Evolutionary conservation across 2,329 filamentous ascomycete genomes (phyloP).

Genomic region (Colletotrichum incanum): DNA sequence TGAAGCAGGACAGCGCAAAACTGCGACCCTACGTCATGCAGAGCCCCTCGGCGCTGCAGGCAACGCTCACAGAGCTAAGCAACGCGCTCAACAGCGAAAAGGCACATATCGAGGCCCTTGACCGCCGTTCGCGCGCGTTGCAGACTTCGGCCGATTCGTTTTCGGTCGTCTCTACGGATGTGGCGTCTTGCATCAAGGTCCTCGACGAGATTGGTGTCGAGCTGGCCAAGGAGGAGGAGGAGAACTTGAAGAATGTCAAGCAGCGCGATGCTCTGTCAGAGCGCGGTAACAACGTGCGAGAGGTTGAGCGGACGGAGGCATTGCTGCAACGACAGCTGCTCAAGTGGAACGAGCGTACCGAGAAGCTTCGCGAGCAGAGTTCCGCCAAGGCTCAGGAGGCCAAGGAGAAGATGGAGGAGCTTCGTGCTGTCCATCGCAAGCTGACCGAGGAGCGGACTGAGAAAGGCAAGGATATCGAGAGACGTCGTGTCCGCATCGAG

Average conservation of each 20-base stretch:
- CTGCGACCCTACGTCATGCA: constrained; percentile 93
- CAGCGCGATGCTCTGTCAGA: constrained; percentile 92
- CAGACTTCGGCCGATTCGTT: constrained; percentile 96
- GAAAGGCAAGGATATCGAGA: constrained; percentile 93
- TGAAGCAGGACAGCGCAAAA: constrained; percentile 90
- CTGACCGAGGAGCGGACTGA: constrained; percentile 88
- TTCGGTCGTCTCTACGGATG: constrained; percentile 85
- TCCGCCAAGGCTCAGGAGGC: constrained; percentile 86
- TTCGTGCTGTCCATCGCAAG: constrained; percentile 83
- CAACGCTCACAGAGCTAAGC: constrained; percentile 84
- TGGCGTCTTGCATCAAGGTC: constrained; percentile 89
- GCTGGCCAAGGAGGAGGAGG: constrained; percentile 91
- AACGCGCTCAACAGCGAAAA: constrained; percentile 85
- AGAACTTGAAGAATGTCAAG: constrained; percentile 82
- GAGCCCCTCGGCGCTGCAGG: constrained; percentile 86
- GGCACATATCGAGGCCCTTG: constrained; percentile 87
- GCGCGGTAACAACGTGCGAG: constrained; percentile 88
- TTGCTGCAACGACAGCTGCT: constrained; percentile 86
- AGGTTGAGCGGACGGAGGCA: constrained; percentile 90
- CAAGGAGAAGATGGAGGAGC: constrained; percentile 90
- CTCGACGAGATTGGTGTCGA: constrained; percentile 91
- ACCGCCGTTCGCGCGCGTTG: constrained; percentile 88
- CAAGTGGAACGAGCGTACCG: constrained; percentile 90
- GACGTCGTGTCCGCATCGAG: constrained; percentile 92
- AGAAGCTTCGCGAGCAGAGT: constrained; percentile 85